A percentile compares a stretch with the other conserved stretches of the same genome.
phyloP scores from a whole-genome alignment of 225 moss, liverwort and hornwort genomes.

The Lunularia cruciata region DNA sequence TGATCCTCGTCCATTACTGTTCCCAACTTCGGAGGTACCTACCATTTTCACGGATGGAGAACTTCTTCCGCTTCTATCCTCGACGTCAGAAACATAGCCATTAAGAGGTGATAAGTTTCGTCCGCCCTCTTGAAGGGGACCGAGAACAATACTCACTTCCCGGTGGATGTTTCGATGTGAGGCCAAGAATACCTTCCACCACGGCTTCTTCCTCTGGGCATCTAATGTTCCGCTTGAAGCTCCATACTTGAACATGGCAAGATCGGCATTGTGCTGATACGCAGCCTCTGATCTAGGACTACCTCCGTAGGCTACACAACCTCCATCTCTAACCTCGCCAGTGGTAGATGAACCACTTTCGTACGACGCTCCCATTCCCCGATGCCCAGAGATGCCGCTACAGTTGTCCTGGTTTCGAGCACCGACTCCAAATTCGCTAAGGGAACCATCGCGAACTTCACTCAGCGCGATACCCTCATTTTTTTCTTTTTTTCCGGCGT shows the following conservation, averaged over 20 bases:
- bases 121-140: slow-evolving; percentile 23
- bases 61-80: slow-evolving; percentile 21
- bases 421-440: slow-evolving; percentile 24
- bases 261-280: neutral
- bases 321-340: slow-evolving; percentile 21
- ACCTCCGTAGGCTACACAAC: slow-evolving; percentile 6
- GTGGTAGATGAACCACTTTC: slow-evolving; percentile 35
- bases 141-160: neutral
- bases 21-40: slow-evolving; percentile 18
- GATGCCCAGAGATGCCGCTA: slow-evolving; percentile 19
- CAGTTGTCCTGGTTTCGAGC: slow-evolving; percentile 15
- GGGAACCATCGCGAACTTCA: slow-evolving; percentile 12
- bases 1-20: neutral
- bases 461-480: slow-evolving; percentile 28
- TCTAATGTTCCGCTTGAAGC: slow-evolving; percentile 6
- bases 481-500: slow-evolving; percentile 4
- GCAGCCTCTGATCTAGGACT: slow-evolving; percentile 40
- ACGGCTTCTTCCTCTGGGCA: slow-evolving; percentile 34
- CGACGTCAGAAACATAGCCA: slow-evolving; percentile 36
- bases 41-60: slow-evolving; percentile 22
- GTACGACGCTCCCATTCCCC: neutral
- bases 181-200: slow-evolving; percentile 48
- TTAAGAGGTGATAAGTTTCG: slow-evolving; percentile 17
- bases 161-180: slow-evolving; percentile 33
- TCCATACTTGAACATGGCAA: slow-evolving; percentile 21